Evolutionary conservation across 1,284 basidiomycete genomes (phyloP), one percentile per base, ranked within the genome.

Genomic region (Boletus sp.): DNA sequence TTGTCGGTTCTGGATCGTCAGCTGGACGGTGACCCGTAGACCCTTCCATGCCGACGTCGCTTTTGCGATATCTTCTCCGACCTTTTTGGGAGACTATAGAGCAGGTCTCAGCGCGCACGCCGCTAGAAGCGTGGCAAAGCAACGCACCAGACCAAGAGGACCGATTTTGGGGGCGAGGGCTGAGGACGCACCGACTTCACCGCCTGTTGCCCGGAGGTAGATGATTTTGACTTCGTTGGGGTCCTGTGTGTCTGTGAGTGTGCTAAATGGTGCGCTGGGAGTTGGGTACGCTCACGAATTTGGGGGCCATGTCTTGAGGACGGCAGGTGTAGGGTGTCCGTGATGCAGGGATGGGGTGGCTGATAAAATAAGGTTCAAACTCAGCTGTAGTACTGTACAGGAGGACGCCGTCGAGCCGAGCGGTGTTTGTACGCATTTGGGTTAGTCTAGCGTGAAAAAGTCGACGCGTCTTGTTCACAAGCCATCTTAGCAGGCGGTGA

Each of bases 41-140:
- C 96, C 96, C 77, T 99, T 99, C 96, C 96, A 99, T 72, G 88
- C 88, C 52, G 87, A 84, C 55, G 96, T 98, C 54, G 96, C 95
- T 76, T 99, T 99, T 68, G 96, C 96, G 69, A 99, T 99, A 77
- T 99, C 96, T 91, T 99, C 96, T 78, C 96, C 96, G 75, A 99
- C 94, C 81, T 99, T 99, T 82, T 99, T 99, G 69, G 96, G 95
- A 52, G 96, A 97, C 94, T 98, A n/a, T n/a, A 60, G 46, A 48
- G 8, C 46, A 8, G n/a, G 41, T 38, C 4, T 52, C 30, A 62
- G 45, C 8, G 9, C 19, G 12, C 17, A 5, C 14, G 42, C 7
- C 1, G 2, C 23, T 8, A 22, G 16, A 23, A 16, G 16, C 14
- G 30, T 3, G 19, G 20, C 2, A 29, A 29, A 3, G n/a, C 19